Base-by-base conservation (phyloP, 495 filamentous ascomycete genomes). In the Diplogelasinospora grovesii region DNA sequence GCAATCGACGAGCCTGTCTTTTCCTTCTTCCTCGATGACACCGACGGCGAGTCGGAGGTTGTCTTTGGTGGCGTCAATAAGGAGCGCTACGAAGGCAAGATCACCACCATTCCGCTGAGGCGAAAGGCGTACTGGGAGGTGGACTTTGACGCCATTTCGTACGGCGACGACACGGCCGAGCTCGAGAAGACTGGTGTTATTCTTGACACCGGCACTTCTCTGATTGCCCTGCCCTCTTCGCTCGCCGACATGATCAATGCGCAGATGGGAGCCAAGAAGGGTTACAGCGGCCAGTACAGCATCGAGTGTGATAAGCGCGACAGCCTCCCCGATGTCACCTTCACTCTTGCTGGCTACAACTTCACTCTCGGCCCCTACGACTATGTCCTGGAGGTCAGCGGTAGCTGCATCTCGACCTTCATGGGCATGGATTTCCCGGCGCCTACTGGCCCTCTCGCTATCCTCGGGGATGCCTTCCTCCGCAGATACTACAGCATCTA, bases 41-140 rank as follows among this genome's bases (percentile, higher is more conserved):
- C 82, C 19, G 78, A 77, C 22, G 84, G 84, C 38, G 74, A 83
- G 57, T 95, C 89, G 8, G 90, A 87, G 65, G 90, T 82, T 25
- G 81, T 81, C 38, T 97, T 99, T 47, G 93, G 93, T 65, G 93
- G 93, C 56, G 71, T 96, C 41, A 81, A 97, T 65, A 69, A 88
- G 64, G 68, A 70, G 55, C 86, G 86, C 71, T 97, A 87, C 74
- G 81, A 74, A 22, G 93, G 93, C 51, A 82, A 96, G 65, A 73
- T 99, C 54, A 86, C 79, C 45, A 89, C 84, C 58, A 88, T 99
- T 48, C 90, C 90, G 34, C 78, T 99, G 48, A 81, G 92, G 60
- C 86, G 93, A 57, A 96, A 96, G 82, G 93, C 93, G 26, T 99
- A 99, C 76, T 99, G 93, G 93, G 93, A 99, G 74, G 90, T 97